A percentile compares a stretch with the other conserved stretches of the same genome.
These are phyloP conservation scores for Aristolochia fimbriata DNA, from an alignment of 164 flowering plant species.

Conservation along the genomic window DNA sequence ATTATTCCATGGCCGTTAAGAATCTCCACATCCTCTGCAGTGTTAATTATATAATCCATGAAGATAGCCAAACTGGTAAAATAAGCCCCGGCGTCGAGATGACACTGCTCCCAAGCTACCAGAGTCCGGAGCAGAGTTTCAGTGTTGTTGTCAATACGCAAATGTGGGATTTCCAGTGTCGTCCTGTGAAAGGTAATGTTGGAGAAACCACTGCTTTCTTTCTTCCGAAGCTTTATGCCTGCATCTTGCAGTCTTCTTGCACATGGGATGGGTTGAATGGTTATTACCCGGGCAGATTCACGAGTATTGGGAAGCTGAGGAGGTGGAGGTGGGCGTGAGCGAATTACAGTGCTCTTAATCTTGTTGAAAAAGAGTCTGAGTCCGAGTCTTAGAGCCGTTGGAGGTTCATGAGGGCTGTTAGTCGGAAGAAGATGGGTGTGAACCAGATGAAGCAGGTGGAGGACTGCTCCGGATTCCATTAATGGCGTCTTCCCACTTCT, in stretches of 20 bases:
- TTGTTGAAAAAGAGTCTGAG: too few species aligned
- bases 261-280: background rate
- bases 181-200: constrained; percentile 15
- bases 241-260: constrained; percentile 13
- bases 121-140: constrained; percentile 16
- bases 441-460: background rate
- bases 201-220: background rate
- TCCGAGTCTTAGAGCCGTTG: too few species aligned
- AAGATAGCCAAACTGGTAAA: background rate
- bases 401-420: too few species aligned
- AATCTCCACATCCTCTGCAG: background rate
- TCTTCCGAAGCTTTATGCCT: constrained; percentile 16
- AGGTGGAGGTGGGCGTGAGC: background rate
- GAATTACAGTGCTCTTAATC: background rate
- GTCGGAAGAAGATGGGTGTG: background rate
- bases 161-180: constrained; percentile 14
- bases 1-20: background rate
- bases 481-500: constrained; percentile 11
- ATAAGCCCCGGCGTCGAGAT: background rate
- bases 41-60: background rate
- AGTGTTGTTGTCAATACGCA: constrained; percentile 9
- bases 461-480: background rate
- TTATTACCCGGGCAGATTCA: background rate
- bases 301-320: background rate
- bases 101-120: background rate